A percentile compares a stretch with the other conserved stretches of the same genome.
phyloP scores from a whole-genome alignment of 352 stramenopile species.

The Phytophthora cajani region DNA sequence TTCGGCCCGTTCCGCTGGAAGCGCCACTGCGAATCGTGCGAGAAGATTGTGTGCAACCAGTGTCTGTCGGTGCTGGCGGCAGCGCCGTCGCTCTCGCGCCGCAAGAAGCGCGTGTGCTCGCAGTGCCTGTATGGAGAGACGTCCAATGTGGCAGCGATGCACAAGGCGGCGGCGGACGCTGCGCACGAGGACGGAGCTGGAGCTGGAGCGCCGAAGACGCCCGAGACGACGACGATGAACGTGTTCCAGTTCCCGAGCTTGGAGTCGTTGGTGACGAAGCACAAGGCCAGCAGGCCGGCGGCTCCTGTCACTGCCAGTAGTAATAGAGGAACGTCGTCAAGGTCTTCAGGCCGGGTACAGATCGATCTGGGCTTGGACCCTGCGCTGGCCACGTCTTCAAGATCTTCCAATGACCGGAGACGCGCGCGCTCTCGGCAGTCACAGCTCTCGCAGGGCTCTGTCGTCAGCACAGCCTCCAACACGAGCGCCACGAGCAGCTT shows the following conservation, averaged over 20 bases:
- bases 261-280: conserved; percentile 32
- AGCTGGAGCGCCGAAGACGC: background rate
- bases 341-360: conserved; percentile 18
- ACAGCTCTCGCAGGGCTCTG: conserved; percentile 28
- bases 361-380: conserved; percentile 43
- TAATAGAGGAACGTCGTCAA: conserved; percentile 1
- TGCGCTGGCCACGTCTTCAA: conserved; percentile 21
- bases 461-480: conserved; percentile 18
- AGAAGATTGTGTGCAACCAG: conserved; percentile 63
- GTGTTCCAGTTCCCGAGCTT: conserved; percentile 39
- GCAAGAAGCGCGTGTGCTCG: conserved; percentile 76
- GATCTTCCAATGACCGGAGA: conserved; percentile 13
- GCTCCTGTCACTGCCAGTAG: background rate
- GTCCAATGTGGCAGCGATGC: conserved; percentile 20
- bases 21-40: conserved; percentile 67
- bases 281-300: conserved; percentile 17
- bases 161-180: conserved; percentile 14
- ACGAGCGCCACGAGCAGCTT: conserved; percentile 18
- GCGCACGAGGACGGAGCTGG: conserved; percentile 2
- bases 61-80: conserved; percentile 69
- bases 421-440: conserved; percentile 29
- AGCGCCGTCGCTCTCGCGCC: conserved; percentile 51
- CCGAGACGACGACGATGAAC: conserved; percentile 20
- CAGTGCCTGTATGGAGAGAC: conserved; percentile 67
- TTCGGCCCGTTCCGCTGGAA: conserved; percentile 85